Base-by-base conservation (phyloP, 1,284 basidiomycete genomes). In the Phellopilus nigrolimitatus region DNA sequence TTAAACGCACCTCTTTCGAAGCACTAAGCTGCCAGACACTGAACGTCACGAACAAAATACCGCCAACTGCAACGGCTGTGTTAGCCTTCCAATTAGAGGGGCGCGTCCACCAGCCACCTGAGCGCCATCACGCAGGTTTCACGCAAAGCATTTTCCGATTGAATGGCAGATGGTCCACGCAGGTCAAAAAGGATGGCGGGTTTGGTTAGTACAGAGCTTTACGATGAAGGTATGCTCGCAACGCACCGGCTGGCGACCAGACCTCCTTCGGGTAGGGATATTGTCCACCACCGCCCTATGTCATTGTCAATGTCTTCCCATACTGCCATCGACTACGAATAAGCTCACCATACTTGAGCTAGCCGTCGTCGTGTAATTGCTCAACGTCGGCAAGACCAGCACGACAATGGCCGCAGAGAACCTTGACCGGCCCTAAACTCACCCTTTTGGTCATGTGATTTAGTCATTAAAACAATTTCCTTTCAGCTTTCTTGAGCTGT, bases 51-150 rank as follows among this genome's bases (percentile, higher is more conserved):
- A 69, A 72, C 42, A 79, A 60, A 50, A 87, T 81, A 10, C 83
- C 83, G 45, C 69, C 67, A 60, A 77, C 75, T 1, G 76, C 71
- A 38, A 87, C 73, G 0, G 75, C 74, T 1, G 84, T 87, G 66
- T 87, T 87, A 17, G 74, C 63, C 45, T 76, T 78, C 83, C 84
- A 87, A 62, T 85, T 85, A 10, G 78, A 73, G 3, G 84, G 84
- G 12, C 81, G 74, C 22, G 75, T 75, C 83, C 84, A 87, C 83
- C 84, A 87, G 58, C 83, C 84, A 69, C 84, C 84, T 86, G 54
- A 51, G 41, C 42, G 34, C 37, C 21, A 36, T 42, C 30, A 5
- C 21, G 21, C 6, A 15, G 13, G 37, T 19, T 30, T 15, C 7
- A 17, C n/a, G 15, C 44, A 4, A 36, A 31, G 7, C 5, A 3